Conservation (phyloP, 2,329 filamentous ascomycete genomes). For the Fusarium compactum region DNA sequence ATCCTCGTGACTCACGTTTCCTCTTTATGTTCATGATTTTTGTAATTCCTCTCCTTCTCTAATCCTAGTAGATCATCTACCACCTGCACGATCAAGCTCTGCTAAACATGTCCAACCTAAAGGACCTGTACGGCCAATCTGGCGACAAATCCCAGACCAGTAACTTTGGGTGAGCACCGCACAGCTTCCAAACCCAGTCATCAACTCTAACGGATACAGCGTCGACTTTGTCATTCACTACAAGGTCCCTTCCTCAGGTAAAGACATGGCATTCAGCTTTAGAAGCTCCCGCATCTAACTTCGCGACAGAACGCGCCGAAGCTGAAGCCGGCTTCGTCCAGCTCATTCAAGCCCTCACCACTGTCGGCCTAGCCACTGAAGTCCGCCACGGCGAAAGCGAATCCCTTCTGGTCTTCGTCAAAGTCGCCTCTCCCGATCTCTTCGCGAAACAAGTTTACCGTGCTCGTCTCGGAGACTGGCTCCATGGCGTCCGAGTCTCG, state of each 20-base stretch:
- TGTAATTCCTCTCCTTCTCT: neutral
- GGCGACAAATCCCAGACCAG: slow-evolving; percentile 46
- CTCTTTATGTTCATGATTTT: neutral
- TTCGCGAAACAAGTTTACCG: slow-evolving; percentile 86
- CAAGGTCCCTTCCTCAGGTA: slow-evolving; percentile 76
- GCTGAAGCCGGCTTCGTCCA: slow-evolving; percentile 82
- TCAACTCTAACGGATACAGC: slow-evolving; percentile 54
- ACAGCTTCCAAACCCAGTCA: neutral
- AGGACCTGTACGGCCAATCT: slow-evolving; percentile 50
- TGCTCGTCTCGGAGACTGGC: slow-evolving; percentile 91
- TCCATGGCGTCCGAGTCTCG: slow-evolving; percentile 84
- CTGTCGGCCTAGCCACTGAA: slow-evolving; percentile 87
- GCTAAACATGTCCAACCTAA: slow-evolving; percentile 51
- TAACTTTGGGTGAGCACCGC: slow-evolving; percentile 58
- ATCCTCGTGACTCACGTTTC: neutral
- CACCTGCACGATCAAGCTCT: slow-evolving; percentile 16
- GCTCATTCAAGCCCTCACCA: slow-evolving; percentile 79
- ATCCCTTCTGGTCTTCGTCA: slow-evolving; percentile 85
- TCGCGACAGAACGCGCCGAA: slow-evolving; percentile 69
- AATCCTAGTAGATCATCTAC: neutral
- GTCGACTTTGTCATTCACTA: slow-evolving; percentile 93
- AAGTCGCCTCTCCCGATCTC: slow-evolving; percentile 79
- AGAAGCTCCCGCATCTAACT: slow-evolving; percentile 6
- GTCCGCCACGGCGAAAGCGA: slow-evolving; percentile 82
- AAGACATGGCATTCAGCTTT: slow-evolving; percentile 24